Evolutionary conservation across 164 flowering plant species (phyloP), one percentile per base, ranked within the genome.

Genomic region (Tetrastigma voinierianum): DNA sequence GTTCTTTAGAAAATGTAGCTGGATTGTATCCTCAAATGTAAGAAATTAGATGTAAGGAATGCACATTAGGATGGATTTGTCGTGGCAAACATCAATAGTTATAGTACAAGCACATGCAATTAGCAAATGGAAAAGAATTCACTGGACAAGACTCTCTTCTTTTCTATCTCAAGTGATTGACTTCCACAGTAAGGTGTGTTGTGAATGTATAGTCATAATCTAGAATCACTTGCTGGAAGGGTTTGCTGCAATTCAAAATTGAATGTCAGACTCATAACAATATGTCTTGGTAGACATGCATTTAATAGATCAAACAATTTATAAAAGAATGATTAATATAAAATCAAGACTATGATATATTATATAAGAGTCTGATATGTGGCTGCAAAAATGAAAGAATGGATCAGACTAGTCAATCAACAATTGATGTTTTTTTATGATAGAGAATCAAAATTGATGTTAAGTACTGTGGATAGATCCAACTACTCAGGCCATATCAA

Each of bases 201-300:
- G 99, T 93, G 75, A 96, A 96, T 48, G 99, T 93, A 66, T 96
- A 96, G 72, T 96, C 99, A 80, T 96, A 96, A 70, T 93, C 99
- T 53, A 96, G 83, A 72, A 96, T 87, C 70, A 93, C 86, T 78
- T 91, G 86, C 80, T 90, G 82, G 46, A 70, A 82, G 19, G 95
- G 95, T 74, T 96, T 87, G 85, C 99, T 96, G 97, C 85, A 81
- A 67, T 70, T 51, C 25, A 1, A 57, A 47, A 19, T 17, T 51
- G 54, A 51, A 14, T 46, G 20, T 24, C 46, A 20, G 13, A 46
- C 40, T 32, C 6, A 4, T 7, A 32, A 7, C 40, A 32, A 2
- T 40, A 23, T 25, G n/a, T 5, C 16, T n/a, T 49, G n/a, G 52
- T 14, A n/a, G n/a, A n/a, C n/a, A n/a, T n/a, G n/a, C n/a, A n/a